A percentile compares a stretch with the other conserved stretches of the same genome.
These are phyloP conservation scores for Straminergon stramineum DNA, from an alignment of 225 moss, liverwort and hornwort species.

Conservation along the genomic window DNA sequence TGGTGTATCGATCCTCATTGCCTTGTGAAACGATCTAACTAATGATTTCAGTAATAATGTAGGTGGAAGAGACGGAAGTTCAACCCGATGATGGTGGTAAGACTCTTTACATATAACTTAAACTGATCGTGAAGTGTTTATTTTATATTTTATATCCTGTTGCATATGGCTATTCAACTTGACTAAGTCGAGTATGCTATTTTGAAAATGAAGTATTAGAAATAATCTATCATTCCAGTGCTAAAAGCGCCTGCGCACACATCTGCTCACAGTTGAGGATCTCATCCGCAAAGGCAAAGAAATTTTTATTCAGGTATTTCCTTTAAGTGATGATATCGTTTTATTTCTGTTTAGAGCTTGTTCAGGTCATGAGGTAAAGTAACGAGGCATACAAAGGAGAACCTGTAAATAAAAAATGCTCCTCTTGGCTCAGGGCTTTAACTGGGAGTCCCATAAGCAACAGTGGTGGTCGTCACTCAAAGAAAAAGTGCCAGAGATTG, in stretches of 20 bases:
- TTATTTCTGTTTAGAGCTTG: background rate
- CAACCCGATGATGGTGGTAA: constrained; percentile 28
- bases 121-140: background rate
- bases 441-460: constrained; percentile 86
- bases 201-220: background rate
- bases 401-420: background rate
- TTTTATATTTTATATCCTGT: background rate
- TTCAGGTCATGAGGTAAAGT: background rate
- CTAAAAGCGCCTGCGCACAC: background rate
- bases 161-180: background rate
- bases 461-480: constrained; percentile 64
- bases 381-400: background rate
- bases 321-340: background rate
- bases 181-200: background rate
- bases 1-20: background rate
- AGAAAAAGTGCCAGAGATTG: constrained; percentile 60
- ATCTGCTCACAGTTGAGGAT: constrained; percentile 29
- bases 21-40: background rate
- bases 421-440: constrained; percentile 59
- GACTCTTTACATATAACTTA: background rate
- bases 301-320: constrained; percentile 47
- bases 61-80: constrained; percentile 34
- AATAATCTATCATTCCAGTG: background rate
- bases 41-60: background rate
- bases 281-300: constrained; percentile 41